Conservation (phyloP, 139 green algal species). For the Chlorella sp. region DNA sequence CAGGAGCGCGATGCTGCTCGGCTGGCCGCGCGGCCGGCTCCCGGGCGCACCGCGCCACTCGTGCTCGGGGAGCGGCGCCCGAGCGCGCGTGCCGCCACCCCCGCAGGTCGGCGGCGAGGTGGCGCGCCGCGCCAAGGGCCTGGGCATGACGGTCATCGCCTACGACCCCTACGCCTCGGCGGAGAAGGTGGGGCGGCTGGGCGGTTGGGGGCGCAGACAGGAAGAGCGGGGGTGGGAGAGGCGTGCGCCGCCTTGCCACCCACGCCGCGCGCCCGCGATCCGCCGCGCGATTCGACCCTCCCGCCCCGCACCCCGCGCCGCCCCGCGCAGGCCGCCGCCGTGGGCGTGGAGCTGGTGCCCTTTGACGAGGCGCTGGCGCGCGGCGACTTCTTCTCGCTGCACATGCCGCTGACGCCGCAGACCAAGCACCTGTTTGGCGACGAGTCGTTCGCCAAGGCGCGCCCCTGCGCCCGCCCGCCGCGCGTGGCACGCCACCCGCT, state of each 20-base stretch:
- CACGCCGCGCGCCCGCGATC: too few species aligned
- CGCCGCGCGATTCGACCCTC: too few species aligned
- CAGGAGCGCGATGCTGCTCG: too few species aligned
- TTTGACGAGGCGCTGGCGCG: conserved; percentile 84
- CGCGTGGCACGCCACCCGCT: too few species aligned
- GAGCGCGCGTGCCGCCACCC: too few species aligned
- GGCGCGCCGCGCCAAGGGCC: conserved; percentile 80
- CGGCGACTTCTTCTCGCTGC: conserved; percentile 88
- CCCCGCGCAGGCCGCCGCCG: conserved; percentile 51
- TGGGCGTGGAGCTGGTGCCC: conserved; percentile 82
- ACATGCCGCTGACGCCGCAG: conserved; percentile 84
- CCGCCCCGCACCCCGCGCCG: too few species aligned
- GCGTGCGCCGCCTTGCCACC: too few species aligned
- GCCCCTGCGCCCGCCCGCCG: too few species aligned
- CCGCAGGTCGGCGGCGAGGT: conserved; percentile 91
- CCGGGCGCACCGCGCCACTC: too few species aligned
- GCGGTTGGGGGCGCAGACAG: not conserved
- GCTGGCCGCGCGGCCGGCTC: too few species aligned
- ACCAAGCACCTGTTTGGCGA: conserved; percentile 91
- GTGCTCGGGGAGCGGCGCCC: too few species aligned
- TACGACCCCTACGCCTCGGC: conserved; percentile 93
- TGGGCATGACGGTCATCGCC: conserved; percentile 86
- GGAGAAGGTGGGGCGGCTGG: conserved; percentile 51
- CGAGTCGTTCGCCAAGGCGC: conserved; percentile 74
- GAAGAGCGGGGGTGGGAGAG: not conserved